Percentiles rank a stretch among this genome's conserved stretches.
Conservation (phyloP, 2,329 filamentous ascomycete species). For the Calonectria pseudoreteaudii region DNA sequence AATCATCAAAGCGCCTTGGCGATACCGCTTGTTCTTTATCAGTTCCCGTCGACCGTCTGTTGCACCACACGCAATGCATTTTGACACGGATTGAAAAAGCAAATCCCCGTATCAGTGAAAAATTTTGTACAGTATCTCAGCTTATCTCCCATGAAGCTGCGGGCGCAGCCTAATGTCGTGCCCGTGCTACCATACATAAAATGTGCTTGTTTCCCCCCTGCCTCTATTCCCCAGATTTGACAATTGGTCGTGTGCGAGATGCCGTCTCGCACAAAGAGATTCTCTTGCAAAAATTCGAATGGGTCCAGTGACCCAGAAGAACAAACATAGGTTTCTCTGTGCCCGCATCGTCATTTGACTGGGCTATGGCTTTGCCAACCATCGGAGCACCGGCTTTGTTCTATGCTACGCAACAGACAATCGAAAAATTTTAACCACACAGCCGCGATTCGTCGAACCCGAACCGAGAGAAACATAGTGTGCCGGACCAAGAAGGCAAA, state of each 20-base stretch:
- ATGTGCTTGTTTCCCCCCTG: constrained; percentile 31
- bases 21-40: constrained; percentile 34
- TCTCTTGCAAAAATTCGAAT: background rate
- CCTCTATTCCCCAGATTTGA: constrained; percentile 2
- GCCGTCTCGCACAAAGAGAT: background rate
- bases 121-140: constrained; percentile 23
- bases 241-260: background rate
- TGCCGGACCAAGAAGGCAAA: background rate
- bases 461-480: constrained; percentile 3
- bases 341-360: background rate
- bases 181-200: constrained; percentile 38
- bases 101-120: constrained; percentile 38
- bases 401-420: background rate
- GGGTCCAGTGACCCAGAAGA: background rate
- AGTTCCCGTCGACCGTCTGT: constrained; percentile 36
- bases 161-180: constrained; percentile 26
- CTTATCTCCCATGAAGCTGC: constrained; percentile 38
- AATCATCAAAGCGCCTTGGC: constrained; percentile 38
- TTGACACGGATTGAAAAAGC: constrained; percentile 25
- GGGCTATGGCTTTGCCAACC: background rate
- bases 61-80: constrained; percentile 35
- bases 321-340: background rate
- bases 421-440: background rate
- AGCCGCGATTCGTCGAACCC: constrained; percentile 7
- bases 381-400: constrained; percentile 14